phyloP scores from a whole-genome alignment of 2,329 filamentous ascomycete species.

The Claviceps cyperi region DNA sequence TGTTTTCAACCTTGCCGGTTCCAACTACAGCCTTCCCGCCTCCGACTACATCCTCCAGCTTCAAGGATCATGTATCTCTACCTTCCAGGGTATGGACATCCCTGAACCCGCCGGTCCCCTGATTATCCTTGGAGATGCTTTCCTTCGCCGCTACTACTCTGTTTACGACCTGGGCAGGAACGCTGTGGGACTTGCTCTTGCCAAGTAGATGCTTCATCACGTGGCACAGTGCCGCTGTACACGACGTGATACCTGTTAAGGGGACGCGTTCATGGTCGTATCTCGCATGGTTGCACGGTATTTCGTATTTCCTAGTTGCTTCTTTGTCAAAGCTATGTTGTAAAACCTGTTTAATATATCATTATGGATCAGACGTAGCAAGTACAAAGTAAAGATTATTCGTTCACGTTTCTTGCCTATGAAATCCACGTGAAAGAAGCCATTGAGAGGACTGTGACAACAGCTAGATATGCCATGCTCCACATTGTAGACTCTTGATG shows the following conservation, averaged over 20 bases:
- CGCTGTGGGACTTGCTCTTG: conserved; percentile 76
- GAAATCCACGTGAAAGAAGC: neutral
- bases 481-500: too few species aligned
- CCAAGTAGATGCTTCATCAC: conserved; percentile 33
- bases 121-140: conserved; percentile 83
- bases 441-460: neutral
- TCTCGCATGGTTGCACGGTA: neutral
- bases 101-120: conserved; percentile 79
- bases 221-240: neutral
- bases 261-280: neutral
- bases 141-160: conserved; percentile 80
- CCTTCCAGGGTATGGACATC: conserved; percentile 94
- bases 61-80: conserved; percentile 88
- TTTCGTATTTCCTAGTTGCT: neutral
- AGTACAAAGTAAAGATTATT: conserved; percentile 11
- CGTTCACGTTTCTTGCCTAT: neutral
- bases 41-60: conserved; percentile 95
- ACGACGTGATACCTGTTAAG: neutral
- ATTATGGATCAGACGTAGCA: neutral
- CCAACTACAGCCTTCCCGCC: conserved; percentile 82
- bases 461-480: too few species aligned
- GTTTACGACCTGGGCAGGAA: conserved; percentile 89
- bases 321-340: neutral
- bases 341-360: neutral
- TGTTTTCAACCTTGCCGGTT: conserved; percentile 75